Percentiles rank a stretch among this genome's conserved stretches.
These are phyloP conservation scores for Cicer cuneatum DNA, from an alignment of 306 rosid species.

Conservation along the genomic window DNA sequence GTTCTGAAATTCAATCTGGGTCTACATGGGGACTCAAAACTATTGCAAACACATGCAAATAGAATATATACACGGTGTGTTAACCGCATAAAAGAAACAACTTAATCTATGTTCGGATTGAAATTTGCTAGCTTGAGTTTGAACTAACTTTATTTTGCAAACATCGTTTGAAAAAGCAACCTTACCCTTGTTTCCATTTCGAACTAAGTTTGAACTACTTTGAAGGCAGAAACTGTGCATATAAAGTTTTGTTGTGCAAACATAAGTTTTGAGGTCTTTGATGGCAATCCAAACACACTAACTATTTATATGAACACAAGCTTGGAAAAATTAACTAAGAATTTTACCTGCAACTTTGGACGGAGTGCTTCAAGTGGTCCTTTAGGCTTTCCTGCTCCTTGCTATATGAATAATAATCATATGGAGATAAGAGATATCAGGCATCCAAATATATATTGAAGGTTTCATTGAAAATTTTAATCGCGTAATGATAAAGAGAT, in stretches of 20 bases:
- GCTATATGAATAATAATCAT: constrained; percentile 52
- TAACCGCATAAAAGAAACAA: not conserved
- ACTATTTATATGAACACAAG: not conserved
- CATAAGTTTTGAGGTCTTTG: not conserved
- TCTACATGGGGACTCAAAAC: constrained; percentile 19
- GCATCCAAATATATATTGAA: constrained; percentile 35
- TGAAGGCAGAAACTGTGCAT: not conserved
- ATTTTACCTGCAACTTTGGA: constrained; percentile 88
- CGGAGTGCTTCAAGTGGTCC: constrained; percentile 99
- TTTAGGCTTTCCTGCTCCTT: constrained; percentile 91
- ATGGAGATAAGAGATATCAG: constrained; percentile 42
- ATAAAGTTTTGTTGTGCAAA: not conserved
- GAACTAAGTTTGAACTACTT: not conserved
- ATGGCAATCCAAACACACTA: not conserved
- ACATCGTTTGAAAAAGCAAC: not conserved
- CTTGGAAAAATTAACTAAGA: not conserved
- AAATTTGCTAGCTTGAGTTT: not conserved
- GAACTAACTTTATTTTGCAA: not conserved
- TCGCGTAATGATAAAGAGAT: constrained; percentile 23
- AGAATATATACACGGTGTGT: constrained; percentile 10
- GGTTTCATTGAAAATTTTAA: constrained; percentile 10
- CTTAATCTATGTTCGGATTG: not conserved
- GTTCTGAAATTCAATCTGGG: constrained; percentile 15
- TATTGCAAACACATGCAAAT: constrained; percentile 2
- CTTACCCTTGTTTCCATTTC: not conserved